These are phyloP conservation scores for Globisporangium takayamanum DNA, from an alignment of 352 stramenopile species.

Conservation along the genomic window DNA sequence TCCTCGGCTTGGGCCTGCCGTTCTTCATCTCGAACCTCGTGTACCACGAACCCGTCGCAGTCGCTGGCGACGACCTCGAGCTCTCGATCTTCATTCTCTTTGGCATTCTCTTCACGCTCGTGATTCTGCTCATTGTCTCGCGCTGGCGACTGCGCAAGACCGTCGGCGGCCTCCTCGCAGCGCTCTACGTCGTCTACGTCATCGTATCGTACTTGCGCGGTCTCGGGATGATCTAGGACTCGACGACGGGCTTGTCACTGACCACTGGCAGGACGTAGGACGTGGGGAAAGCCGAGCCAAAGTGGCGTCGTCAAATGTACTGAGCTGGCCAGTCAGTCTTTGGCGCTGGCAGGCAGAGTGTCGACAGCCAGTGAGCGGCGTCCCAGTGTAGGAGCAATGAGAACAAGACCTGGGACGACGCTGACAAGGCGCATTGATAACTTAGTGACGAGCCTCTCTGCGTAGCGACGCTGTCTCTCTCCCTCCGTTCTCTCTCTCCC, in stretches of 20 bases:
- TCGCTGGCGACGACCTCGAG: slow-evolving; percentile 46
- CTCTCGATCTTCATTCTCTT: slow-evolving; percentile 64
- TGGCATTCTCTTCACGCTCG: slow-evolving; percentile 46
- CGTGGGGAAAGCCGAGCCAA: neutral
- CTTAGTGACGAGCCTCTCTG: too few relatives aligned
- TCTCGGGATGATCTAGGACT: slow-evolving; percentile 37
- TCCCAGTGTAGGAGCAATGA: neutral
- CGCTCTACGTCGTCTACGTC: slow-evolving; percentile 52
- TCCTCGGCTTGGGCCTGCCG: slow-evolving; percentile 64
- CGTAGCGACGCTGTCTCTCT: too few relatives aligned
- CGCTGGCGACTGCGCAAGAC: slow-evolving; percentile 44
- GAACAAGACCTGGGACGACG: neutral
- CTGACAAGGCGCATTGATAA: too few relatives aligned
- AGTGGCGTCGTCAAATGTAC: too few relatives aligned
- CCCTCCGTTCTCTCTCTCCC: neutral
- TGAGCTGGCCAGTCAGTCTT: too few relatives aligned
- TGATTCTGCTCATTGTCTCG: slow-evolving; percentile 39
- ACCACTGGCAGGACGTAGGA: neutral
- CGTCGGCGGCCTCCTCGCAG: slow-evolving; percentile 33
- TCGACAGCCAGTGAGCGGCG: too few relatives aligned
- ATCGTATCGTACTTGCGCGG: slow-evolving; percentile 49
- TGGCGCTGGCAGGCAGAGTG: too few relatives aligned
- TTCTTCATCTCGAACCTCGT: slow-evolving; percentile 80
- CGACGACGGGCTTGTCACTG: neutral
- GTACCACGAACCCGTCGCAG: slow-evolving; percentile 41